phyloP scores from a whole-genome alignment of 2,329 filamentous ascomycete genomes.

The Cordyceps tenuipes region DNA sequence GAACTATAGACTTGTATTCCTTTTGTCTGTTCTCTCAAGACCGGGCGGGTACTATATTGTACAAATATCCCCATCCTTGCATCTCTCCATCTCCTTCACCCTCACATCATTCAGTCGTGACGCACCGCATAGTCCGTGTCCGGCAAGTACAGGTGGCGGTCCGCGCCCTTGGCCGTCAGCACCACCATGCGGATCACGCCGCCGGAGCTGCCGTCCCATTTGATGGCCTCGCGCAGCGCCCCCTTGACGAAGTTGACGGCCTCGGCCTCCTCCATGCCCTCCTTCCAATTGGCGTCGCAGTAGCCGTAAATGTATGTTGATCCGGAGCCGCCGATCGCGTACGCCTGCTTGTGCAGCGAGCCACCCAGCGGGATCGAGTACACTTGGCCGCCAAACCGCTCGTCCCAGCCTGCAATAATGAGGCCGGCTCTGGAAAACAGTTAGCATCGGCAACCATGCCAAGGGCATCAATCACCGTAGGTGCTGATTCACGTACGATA shows the following conservation, averaged over 20 bases:
- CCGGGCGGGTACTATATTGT: constrained; percentile 18
- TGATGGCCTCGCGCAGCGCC: constrained; percentile 87
- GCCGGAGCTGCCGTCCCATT: constrained; percentile 98
- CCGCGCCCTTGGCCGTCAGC: constrained; percentile 78
- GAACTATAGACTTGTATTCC: neutral
- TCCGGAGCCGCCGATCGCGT: constrained; percentile 90
- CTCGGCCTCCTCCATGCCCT: constrained; percentile 87
- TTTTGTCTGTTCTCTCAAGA: constrained; percentile 1
- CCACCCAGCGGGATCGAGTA: constrained; percentile 96
- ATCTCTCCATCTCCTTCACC: neutral
- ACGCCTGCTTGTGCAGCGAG: constrained; percentile 94
- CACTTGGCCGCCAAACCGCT: constrained; percentile 89
- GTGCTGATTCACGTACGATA: constrained; percentile 58
- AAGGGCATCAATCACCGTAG: neutral
- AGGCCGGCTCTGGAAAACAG: constrained; percentile 65
- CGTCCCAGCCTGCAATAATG: constrained; percentile 97
- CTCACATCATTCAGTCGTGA: constrained; percentile 45
- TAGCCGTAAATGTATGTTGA: constrained; percentile 99
- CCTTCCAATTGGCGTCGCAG: constrained; percentile 92
- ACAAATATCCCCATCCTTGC: constrained; percentile 16
- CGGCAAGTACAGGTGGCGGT: constrained; percentile 90
- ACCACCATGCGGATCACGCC: constrained; percentile 98
- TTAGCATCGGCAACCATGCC: constrained; percentile 13
- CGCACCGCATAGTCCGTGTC: constrained; percentile 76
- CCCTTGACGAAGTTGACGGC: constrained; percentile 91